Base-by-base conservation (phyloP, 306 rosid genomes). In the Benincasa hispida region DNA sequence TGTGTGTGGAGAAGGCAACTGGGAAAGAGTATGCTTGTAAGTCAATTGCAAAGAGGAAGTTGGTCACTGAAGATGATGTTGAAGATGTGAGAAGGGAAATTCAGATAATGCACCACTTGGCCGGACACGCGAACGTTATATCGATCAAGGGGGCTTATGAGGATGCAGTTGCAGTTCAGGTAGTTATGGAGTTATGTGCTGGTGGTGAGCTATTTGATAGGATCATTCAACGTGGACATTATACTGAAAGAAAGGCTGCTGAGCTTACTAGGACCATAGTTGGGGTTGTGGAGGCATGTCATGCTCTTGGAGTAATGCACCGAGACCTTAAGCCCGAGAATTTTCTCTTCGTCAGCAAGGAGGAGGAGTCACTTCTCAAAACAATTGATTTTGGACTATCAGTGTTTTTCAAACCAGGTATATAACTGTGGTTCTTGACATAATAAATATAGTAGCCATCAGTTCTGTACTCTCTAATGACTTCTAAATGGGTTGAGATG, bases 71-170 rank as follows among this genome's bases (percentile, higher is more conserved):
- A 15, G 98, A 95, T 3, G 99, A 95, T 86, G 98, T 95, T 37
- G 99, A 92, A 83, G 98, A 95, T 77, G 99, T 95, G 85, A 88
- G 99, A 81, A 87, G 99, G 84, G 99, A 95, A 76, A 92, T 95
- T 92, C 98, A 95, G 91, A 95, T 95, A 76, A 95, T 95, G 99
- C 99, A 95, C 76, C 99, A 95, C 85, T 84, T 95, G 87, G 84
- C 93, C 1, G 99, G 96, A 22, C 96, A 92, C 79, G 89, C 92
- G 13, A 90, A 95, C 78, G 99, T 95, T 77, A 90, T 95, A 87
- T 90, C 98, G 14, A 95, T 95, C 72, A 95, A 87, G 85, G 99
- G 91, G 70, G 96, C 99, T 62, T 95, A 89, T 70, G 99, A 95
- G 87, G 99, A 95, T 84, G 92, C 91, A 0, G 83, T 89, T 14